Evolutionary conservation across 2,329 filamentous ascomycete species (phyloP).

Genomic region (Aspergillus sp.): DNA sequence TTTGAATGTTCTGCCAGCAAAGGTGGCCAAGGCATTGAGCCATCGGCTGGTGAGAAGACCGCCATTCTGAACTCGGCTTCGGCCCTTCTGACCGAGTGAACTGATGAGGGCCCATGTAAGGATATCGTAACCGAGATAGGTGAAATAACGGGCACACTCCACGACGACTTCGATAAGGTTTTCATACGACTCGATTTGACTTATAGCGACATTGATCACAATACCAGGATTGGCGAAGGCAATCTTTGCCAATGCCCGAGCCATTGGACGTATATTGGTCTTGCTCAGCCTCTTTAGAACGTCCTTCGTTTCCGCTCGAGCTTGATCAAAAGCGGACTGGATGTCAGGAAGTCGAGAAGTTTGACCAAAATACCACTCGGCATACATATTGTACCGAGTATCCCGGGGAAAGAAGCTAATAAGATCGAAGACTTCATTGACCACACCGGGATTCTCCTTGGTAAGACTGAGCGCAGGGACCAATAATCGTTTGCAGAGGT

Average conservation of each 20-base stretch:
- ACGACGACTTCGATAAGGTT: slow-evolving; percentile 95
- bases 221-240: slow-evolving; percentile 86
- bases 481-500: slow-evolving; percentile 78
- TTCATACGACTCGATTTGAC: slow-evolving; percentile 89
- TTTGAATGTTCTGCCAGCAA: slow-evolving; percentile 86
- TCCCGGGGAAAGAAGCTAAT: slow-evolving; percentile 75
- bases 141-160: slow-evolving; percentile 92
- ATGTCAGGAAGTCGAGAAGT: slow-evolving; percentile 76
- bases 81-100: slow-evolving; percentile 58
- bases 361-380: slow-evolving; percentile 84
- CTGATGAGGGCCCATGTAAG: slow-evolving; percentile 90
- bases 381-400: slow-evolving; percentile 82
- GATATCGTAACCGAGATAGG: slow-evolving; percentile 87
- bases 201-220: slow-evolving; percentile 84
- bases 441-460: slow-evolving; percentile 77
- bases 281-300: slow-evolving; percentile 87
- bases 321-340: slow-evolving; percentile 72
- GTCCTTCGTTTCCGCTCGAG: slow-evolving; percentile 75
- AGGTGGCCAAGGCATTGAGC: slow-evolving; percentile 86
- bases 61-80: slow-evolving; percentile 61
- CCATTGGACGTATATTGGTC: slow-evolving; percentile 82
- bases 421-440: slow-evolving; percentile 83
- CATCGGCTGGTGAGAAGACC: slow-evolving; percentile 82
- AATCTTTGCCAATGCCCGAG: slow-evolving; percentile 85
- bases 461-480: slow-evolving; percentile 85